Conservation (phyloP, 2,329 filamentous ascomycete species). For the Cryphonectria naterciae region DNA sequence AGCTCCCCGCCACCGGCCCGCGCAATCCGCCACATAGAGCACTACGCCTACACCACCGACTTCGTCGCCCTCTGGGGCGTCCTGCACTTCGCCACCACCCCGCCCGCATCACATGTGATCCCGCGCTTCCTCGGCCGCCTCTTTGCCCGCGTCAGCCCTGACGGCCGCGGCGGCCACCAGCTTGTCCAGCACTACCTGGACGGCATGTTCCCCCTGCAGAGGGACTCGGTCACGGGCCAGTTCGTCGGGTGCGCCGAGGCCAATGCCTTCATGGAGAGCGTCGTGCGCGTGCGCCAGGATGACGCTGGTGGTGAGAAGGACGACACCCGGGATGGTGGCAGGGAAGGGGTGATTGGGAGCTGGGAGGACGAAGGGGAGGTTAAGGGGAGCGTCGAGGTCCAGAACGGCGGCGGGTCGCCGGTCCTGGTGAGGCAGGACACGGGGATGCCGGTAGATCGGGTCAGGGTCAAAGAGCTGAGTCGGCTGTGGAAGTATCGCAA, state of each 20-base stretch:
- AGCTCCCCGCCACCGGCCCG: constrained; percentile 46
- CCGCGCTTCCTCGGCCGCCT: constrained; percentile 65
- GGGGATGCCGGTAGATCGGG: constrained; percentile 32
- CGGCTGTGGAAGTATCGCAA: constrained; percentile 67
- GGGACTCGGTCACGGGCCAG: constrained; percentile 46
- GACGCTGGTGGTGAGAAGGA: constrained; percentile 41
- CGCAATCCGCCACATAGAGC: constrained; percentile 74
- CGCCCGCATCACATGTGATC: constrained; percentile 48
- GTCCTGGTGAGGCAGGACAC: constrained; percentile 33
- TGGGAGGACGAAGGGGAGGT: constrained; percentile 50
- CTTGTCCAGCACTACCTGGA: constrained; percentile 65
- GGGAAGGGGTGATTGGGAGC: constrained; percentile 53
- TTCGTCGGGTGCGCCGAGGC: constrained; percentile 41
- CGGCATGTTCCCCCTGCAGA: constrained; percentile 61
- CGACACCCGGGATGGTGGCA: constrained; percentile 49
- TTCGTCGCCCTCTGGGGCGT: constrained; percentile 78
- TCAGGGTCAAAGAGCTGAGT: constrained; percentile 64
- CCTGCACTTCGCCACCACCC: constrained; percentile 63
- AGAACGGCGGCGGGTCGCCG: constrained; percentile 33
- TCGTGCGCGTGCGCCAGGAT: constrained; percentile 49
- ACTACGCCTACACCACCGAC: constrained; percentile 76
- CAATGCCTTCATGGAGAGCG: constrained; percentile 65
- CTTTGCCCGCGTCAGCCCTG: constrained; percentile 54
- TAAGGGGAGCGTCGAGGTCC: constrained; percentile 36
- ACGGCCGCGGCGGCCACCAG: constrained; percentile 58